Evolutionary conservation across 805 yeast species (phyloP).

Genomic region (Tetrapisispora iriomotensis): DNA sequence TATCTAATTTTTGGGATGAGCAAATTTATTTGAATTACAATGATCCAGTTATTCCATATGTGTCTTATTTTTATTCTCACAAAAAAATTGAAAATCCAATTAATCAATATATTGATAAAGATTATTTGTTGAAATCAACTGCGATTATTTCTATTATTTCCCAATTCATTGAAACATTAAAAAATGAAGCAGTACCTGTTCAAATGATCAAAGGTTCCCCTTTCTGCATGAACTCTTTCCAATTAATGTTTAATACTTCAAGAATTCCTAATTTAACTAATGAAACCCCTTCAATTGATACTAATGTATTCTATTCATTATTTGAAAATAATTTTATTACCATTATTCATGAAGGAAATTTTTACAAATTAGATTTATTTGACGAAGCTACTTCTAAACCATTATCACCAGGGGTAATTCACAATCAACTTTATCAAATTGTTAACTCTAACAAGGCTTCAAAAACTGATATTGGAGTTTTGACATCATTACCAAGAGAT

Average conservation of each 20-base stretch:
- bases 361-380: constrained; percentile 67
- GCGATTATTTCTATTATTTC: constrained; percentile 59
- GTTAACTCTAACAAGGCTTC: constrained; percentile 28
- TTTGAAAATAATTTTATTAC: constrained; percentile 54
- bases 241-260: constrained; percentile 81
- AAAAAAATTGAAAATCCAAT: constrained; percentile 37
- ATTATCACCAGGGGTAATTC: constrained; percentile 39
- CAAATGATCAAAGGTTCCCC: constrained; percentile 70
- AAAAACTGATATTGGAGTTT: constrained; percentile 49
- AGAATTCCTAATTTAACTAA: constrained; percentile 51
- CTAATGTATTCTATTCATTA: constrained; percentile 41
- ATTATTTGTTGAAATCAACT: constrained; percentile 66
- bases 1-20: constrained; percentile 86
- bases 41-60: constrained; percentile 92
- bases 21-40: constrained; percentile 84
- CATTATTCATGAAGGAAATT: constrained; percentile 66
- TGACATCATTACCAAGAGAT: constrained; percentile 81
- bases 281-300: constrained; percentile 40
- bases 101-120: constrained; percentile 27
- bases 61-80: constrained; percentile 82
- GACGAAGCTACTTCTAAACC: constrained; percentile 26
- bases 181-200: constrained; percentile 65
- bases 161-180: constrained; percentile 56
- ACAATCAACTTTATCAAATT: constrained; percentile 51
- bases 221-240: constrained; percentile 91